Conservation (phyloP, 129 eudicot genomes). For the Lactuca saligna region DNA sequence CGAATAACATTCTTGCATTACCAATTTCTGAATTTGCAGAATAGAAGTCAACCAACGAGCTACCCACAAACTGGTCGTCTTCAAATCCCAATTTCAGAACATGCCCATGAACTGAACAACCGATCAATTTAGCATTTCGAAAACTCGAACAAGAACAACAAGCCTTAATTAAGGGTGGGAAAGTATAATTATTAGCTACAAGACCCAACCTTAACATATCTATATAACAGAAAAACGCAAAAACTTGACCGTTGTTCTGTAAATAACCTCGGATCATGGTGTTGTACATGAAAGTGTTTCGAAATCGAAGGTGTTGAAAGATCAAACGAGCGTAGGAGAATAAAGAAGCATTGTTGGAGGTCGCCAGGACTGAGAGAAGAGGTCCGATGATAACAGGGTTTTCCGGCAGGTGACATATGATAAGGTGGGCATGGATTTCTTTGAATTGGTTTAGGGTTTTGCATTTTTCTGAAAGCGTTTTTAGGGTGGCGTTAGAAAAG, state of each 20-base stretch:
- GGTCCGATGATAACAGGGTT: slow-evolving; percentile 42
- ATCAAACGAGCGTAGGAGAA: slow-evolving; percentile 45
- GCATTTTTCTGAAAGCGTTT: slow-evolving; percentile 38
- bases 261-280: slow-evolving; percentile 54
- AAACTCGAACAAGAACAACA: slow-evolving; percentile 25
- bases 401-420: slow-evolving; percentile 40
- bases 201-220: slow-evolving; percentile 39
- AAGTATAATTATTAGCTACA: slow-evolving; percentile 44
- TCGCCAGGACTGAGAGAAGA: slow-evolving; percentile 39
- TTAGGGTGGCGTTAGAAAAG: slow-evolving; percentile 19
- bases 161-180: slow-evolving; percentile 55
- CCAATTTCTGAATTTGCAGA: slow-evolving; percentile 33
- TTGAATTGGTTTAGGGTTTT: slow-evolving; percentile 51
- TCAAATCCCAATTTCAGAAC: slow-evolving; percentile 41
- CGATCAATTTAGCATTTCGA: slow-evolving; percentile 4
- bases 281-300: slow-evolving; percentile 55
- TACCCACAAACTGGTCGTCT: slow-evolving; percentile 45
- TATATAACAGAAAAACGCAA: slow-evolving; percentile 30
- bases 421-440: slow-evolving; percentile 51
- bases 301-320: slow-evolving; percentile 33
- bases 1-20: slow-evolving; percentile 46
- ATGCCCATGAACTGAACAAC: slow-evolving; percentile 46
- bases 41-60: slow-evolving; percentile 53
- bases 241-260: slow-evolving; percentile 4
- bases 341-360: slow-evolving; percentile 41